These are phyloP conservation scores for Craterostigma plantagineum DNA, from an alignment of 257 asterid species.

Conservation along the genomic window DNA sequence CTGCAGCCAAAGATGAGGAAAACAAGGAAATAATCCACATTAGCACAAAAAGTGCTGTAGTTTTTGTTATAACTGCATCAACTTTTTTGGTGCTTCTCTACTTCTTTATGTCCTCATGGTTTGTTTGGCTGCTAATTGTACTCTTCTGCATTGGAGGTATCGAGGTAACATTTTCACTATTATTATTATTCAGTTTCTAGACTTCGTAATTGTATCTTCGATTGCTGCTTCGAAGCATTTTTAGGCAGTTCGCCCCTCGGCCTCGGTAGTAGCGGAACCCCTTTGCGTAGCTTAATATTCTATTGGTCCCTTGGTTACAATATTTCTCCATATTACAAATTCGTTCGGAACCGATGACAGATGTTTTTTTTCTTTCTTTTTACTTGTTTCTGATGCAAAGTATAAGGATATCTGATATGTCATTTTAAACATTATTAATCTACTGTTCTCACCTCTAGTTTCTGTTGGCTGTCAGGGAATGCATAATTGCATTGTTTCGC, in stretches of 20 bases:
- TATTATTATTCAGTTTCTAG: constrained; percentile 4
- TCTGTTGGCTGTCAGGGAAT: constrained; percentile 59
- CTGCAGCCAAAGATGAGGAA: constrained; percentile 39
- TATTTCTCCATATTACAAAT: no score
- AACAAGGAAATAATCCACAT: constrained; percentile 61
- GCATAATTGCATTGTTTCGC: constrained; percentile 78
- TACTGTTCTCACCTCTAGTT: neutral
- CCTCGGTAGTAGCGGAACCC: no score
- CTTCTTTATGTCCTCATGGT: constrained; percentile 93
- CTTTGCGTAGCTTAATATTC: no score
- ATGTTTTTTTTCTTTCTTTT: no score
- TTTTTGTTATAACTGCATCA: constrained; percentile 81
- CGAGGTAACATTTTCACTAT: constrained; percentile 46
- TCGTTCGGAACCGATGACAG: no score
- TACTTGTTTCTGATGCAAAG: no score
- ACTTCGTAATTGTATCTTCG: neutral
- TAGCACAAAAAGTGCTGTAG: constrained; percentile 55
- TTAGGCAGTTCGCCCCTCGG: no score
- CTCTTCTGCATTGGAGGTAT: constrained; percentile 93
- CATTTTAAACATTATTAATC: neutral
- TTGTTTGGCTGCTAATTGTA: constrained; percentile 81
- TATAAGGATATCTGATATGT: neutral
- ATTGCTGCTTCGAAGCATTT: neutral
- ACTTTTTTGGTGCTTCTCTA: constrained; percentile 86
- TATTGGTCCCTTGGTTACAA: no score